phyloP scores from a whole-genome alignment of 2,329 filamentous ascomycete genomes.

The Nemania sp. region DNA sequence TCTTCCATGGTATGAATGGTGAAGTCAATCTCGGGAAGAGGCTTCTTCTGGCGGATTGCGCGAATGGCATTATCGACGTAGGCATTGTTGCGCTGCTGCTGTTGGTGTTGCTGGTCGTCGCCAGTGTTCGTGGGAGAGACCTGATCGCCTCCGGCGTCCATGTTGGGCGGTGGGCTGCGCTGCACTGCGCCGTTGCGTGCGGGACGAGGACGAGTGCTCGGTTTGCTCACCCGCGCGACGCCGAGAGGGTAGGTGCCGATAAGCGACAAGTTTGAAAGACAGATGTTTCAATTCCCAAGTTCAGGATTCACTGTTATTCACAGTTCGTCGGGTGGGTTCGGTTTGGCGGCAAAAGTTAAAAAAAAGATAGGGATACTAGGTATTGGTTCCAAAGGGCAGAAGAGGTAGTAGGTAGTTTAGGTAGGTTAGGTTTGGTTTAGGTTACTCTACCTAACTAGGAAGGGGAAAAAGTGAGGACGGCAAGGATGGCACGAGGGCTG shows the following conservation, averaged over 20 bases:
- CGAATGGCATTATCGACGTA: slow-evolving; percentile 91
- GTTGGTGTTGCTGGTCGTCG: slow-evolving; percentile 44
- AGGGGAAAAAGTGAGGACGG: slow-evolving; percentile 14
- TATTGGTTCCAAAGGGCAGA: not conserved
- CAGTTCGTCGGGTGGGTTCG: slow-evolving; percentile 7
- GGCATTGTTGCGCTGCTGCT: slow-evolving; percentile 59
- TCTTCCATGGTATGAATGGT: slow-evolving; percentile 99
- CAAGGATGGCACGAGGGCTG: slow-evolving; percentile 37
- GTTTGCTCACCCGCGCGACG: slow-evolving; percentile 25
- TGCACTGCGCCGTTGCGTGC: slow-evolving; percentile 42
- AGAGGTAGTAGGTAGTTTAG: slow-evolving; percentile 1
- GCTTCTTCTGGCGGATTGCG: slow-evolving; percentile 94
- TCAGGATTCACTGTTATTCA: slow-evolving; percentile 6
- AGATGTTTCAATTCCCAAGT: slow-evolving; percentile 1
- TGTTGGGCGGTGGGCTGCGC: slow-evolving; percentile 53
- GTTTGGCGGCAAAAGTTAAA: slow-evolving; percentile 14
- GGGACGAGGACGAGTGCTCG: slow-evolving; percentile 30
- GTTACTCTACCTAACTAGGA: not conserved
- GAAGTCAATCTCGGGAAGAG: slow-evolving; percentile 97
- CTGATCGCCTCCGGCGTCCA: slow-evolving; percentile 62
- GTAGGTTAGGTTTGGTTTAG: not conserved
- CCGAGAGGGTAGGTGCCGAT: slow-evolving; percentile 9
- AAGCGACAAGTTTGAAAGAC: slow-evolving; percentile 4
- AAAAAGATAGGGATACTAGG: not conserved
- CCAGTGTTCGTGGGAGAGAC: slow-evolving; percentile 48